A percentile compares a stretch with the other conserved stretches of the same genome.
phyloP scores from a whole-genome alignment of 768 basidiomycete genomes.

The Mycena alexandri region DNA sequence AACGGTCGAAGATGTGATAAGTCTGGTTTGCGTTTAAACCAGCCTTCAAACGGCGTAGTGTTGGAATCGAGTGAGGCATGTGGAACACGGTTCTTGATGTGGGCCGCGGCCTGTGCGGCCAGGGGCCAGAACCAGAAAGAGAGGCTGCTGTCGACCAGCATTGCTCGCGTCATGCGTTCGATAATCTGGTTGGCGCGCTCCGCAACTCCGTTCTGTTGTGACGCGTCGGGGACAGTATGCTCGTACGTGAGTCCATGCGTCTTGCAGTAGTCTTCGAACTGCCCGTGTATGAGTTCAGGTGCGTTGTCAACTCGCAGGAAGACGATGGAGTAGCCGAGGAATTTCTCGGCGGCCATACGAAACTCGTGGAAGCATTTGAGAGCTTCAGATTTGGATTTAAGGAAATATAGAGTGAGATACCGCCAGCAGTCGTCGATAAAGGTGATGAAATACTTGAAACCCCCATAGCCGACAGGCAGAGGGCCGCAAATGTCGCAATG shows the following conservation, averaged over 20 bases:
- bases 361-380: conserved; percentile 30
- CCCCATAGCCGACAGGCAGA: conserved; percentile 17
- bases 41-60: conserved; percentile 24
- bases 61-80: conserved; percentile 1
- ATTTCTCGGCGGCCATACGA: conserved; percentile 15
- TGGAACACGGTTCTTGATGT: conserved; percentile 30
- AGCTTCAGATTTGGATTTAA: conserved; percentile 26
- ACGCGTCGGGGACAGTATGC: conserved; percentile 40
- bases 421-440: conserved; percentile 44
- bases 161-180: conserved; percentile 37
- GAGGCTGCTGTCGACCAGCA: conserved; percentile 33
- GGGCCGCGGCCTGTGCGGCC: conserved; percentile 24
- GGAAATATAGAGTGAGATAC: conserved; percentile 24
- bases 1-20: conserved; percentile 42
- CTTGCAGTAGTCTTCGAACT: conserved; percentile 34
- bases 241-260: conserved; percentile 40
- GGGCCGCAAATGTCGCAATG: conserved; percentile 39
- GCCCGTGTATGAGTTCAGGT: conserved; percentile 38
- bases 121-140: conserved; percentile 37
- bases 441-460: conserved; percentile 39
- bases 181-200: conserved; percentile 41
- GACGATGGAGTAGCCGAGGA: background rate
- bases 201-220: conserved; percentile 45
- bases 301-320: too few relatives aligned
- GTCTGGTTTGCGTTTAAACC: conserved; percentile 28